Evolutionary conservation across 768 basidiomycete species (phyloP).

Genomic region (Tricholoma hemisulphureum): DNA sequence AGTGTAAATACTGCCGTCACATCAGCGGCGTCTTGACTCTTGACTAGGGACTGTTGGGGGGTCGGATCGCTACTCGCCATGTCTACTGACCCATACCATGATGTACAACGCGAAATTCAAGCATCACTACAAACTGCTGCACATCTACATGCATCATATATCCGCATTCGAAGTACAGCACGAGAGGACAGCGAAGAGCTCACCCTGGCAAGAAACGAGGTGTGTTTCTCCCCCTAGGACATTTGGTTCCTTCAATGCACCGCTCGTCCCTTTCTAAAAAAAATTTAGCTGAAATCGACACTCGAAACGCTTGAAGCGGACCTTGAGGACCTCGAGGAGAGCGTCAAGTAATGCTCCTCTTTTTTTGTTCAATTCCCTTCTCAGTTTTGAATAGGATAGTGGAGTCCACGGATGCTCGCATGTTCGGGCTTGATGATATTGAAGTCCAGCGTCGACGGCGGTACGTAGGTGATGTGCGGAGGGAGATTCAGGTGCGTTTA

Average conservation of each 20-base stretch:
- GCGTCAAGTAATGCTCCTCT: slow-evolving; percentile 68
- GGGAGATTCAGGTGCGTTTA: slow-evolving; percentile 71
- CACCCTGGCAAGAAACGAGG: slow-evolving; percentile 76
- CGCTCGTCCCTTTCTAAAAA: neutral
- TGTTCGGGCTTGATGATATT: slow-evolving; percentile 76
- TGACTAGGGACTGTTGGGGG: neutral
- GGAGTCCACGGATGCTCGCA: slow-evolving; percentile 77
- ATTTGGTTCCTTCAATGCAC: neutral
- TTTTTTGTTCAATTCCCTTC: neutral
- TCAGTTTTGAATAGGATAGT: slow-evolving; percentile 59
- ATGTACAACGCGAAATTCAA: slow-evolving; percentile 81
- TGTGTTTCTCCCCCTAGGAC: slow-evolving; percentile 26
- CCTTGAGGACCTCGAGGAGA: slow-evolving; percentile 90
- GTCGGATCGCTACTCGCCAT: slow-evolving; percentile 28
- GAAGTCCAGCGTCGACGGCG: slow-evolving; percentile 75
- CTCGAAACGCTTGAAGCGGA: slow-evolving; percentile 81
- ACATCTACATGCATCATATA: slow-evolving; percentile 71
- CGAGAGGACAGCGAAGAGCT: slow-evolving; percentile 76
- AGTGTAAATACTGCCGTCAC: neutral
- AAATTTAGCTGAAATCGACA: slow-evolving; percentile 72
- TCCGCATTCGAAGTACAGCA: slow-evolving; percentile 76
- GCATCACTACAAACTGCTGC: slow-evolving; percentile 66
- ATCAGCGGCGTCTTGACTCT: too few relatives aligned
- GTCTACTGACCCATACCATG: slow-evolving; percentile 85
- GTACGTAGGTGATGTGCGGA: slow-evolving; percentile 73